These are phyloP conservation scores for Fistulina hepatica DNA, from an alignment of 1,284 basidiomycete species.

Conservation along the genomic window DNA sequence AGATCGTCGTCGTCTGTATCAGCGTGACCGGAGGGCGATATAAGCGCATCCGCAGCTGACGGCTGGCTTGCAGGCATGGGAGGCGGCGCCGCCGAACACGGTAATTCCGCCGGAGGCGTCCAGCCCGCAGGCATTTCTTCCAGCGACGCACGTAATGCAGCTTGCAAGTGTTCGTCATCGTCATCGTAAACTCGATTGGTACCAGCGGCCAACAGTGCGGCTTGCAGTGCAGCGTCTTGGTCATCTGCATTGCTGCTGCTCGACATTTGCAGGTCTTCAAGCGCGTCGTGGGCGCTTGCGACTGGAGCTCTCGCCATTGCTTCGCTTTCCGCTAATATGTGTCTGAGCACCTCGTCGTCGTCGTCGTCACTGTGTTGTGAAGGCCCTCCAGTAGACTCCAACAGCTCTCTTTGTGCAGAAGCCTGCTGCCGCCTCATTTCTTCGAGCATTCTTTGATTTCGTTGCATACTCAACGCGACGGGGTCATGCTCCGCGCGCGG, in stretches of 20 bases:
- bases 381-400: slow-evolving; percentile 30
- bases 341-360: slow-evolving; percentile 49
- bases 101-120: slow-evolving; percentile 20
- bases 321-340: slow-evolving; percentile 60
- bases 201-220: neutral
- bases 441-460: slow-evolving; percentile 51
- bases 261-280: neutral
- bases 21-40: neutral
- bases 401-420: slow-evolving; percentile 49
- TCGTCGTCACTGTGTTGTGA: slow-evolving; percentile 29
- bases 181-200: slow-evolving; percentile 60
- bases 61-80: slow-evolving; percentile 7
- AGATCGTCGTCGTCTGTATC: slow-evolving; percentile 9
- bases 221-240: slow-evolving; percentile 1
- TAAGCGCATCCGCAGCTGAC: slow-evolving; percentile 1
- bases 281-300: slow-evolving; percentile 20
- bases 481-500: slow-evolving; percentile 37
- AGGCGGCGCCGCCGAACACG: no score
- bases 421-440: slow-evolving; percentile 62
- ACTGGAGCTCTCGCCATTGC: slow-evolving; percentile 30
- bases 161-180: slow-evolving; percentile 78
- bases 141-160: slow-evolving; percentile 75
- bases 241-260: neutral
- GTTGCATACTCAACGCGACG: slow-evolving; percentile 54
- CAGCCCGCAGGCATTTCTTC: slow-evolving; percentile 52